These are phyloP conservation scores for Heimioporus sp. DNA, from an alignment of 768 basidiomycete genomes.

Conservation along the genomic window DNA sequence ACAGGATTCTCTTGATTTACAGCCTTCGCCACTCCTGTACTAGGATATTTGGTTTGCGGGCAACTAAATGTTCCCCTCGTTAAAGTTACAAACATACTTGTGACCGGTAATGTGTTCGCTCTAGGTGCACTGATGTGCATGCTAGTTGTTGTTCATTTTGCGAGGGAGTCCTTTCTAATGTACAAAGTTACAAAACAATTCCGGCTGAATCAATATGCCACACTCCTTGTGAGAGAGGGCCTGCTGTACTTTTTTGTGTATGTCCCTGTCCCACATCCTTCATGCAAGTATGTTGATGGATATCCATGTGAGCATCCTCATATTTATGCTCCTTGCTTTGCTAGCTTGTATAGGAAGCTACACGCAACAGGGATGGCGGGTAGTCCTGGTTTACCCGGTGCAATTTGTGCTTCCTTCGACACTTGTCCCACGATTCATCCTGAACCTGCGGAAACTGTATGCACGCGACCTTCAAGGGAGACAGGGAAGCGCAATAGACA, in stretches of 20 bases:
- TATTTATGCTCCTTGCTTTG: not conserved
- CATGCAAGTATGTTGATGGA: not conserved
- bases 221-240: not conserved
- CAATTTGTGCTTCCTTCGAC: not conserved
- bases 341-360: not conserved
- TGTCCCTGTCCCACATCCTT: not conserved
- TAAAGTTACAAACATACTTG: too few relatives aligned
- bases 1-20: not conserved
- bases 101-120: too few relatives aligned
- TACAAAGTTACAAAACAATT: not conserved
- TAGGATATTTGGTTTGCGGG: not conserved
- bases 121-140: not conserved
- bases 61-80: not conserved
- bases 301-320: not conserved
- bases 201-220: too few relatives aligned
- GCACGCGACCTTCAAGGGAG: not conserved
- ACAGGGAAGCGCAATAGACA: not conserved
- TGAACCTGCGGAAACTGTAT: too few relatives aligned
- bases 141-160: not conserved
- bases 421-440: not conserved
- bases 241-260: not conserved
- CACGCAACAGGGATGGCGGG: not conserved
- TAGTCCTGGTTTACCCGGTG: not conserved
- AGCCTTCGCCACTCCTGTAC: not conserved
- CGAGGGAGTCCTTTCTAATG: not conserved